Evolutionary conservation across 139 green algal genomes (phyloP).

Genomic region (Desmodesmus armatus): DNA sequence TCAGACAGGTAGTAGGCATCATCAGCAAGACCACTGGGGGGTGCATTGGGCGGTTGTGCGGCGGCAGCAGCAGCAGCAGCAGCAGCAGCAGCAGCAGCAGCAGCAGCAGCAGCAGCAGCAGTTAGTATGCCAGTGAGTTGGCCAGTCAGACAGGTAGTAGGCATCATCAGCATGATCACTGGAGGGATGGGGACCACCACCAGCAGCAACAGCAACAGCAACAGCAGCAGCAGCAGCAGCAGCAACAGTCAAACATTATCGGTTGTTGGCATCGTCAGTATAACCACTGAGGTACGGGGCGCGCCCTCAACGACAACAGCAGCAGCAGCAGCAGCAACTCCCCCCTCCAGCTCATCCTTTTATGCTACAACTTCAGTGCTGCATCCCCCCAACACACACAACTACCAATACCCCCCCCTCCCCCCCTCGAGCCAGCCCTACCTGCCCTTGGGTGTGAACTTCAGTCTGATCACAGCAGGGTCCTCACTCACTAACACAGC

Average conservation of each 20-base stretch:
- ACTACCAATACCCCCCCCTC: background rate
- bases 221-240: background rate
- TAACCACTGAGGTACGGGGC: no score
- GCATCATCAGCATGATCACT: slow-evolving; percentile 16
- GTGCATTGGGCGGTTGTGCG: no score
- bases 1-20: no score
- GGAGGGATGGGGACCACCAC: background rate
- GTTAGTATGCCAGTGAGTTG: no score
- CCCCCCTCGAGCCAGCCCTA: background rate
- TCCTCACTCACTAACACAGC: slow-evolving; percentile 1
- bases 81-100: background rate
- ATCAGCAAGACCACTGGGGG: background rate
- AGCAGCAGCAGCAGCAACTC: background rate
- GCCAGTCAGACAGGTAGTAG: slow-evolving; percentile 32
- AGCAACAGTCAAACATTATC: background rate
- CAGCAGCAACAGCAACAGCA: background rate
- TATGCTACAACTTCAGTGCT: background rate
- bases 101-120: background rate
- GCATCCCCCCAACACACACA: background rate
- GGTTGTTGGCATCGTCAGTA: background rate
- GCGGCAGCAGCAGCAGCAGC: background rate
- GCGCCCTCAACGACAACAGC: background rate
- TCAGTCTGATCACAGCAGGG: slow-evolving; percentile 6
- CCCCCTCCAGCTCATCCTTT: no score
- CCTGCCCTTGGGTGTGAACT: slow-evolving; percentile 34